Base-by-base conservation (phyloP, 108 stramenopile species). In the Skeletonema menzelii region DNA sequence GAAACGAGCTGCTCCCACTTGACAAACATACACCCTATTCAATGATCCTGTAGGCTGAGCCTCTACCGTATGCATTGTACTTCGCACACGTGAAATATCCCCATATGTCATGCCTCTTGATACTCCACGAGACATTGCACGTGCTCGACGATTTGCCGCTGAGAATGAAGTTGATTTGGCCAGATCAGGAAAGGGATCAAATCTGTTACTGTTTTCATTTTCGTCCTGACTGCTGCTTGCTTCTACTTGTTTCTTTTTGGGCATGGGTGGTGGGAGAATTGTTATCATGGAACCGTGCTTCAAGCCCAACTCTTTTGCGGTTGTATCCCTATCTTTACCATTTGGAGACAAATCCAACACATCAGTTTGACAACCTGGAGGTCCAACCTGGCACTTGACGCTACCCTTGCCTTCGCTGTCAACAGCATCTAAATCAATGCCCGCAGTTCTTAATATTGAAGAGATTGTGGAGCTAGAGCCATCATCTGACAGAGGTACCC, bases 141-240 rank as follows among this genome's bases (percentile, higher is more conserved):
- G 75, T 19, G 73, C 56, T 19, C 83, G 79, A 67, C 86, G 82
- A 5, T 72, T 42, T 19, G 86, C 34, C 0, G 87, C 82, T 5
- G 76, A 62, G 27, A 70, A 75, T 62, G 87, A 87, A 53, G 42
- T 70, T 27, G 90, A 83, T 82, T 90, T 95, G 65, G 91, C 94
- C 8, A 95, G 70, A 32, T 90, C 88, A 8, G 94, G 94, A 62
- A 89, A 95, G 12, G 94, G 94, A 78, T 92, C 77, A 82, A 81
- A 95, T 12, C 81, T 53, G 28, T 76, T 66, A 27, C 31, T 40
- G 20, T 49, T 34, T 12, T 57, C 49, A 19, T 30, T 8, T 27
- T 42, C 34, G 3, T 69, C 28, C 38, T 12, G 10, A 40, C 20
- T 34, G 14, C 26, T 69, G 11, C 17, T 73, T 32, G 19, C 37